Conservation (phyloP, 495 filamentous ascomycete genomes). For the Penicillium parvum region DNA sequence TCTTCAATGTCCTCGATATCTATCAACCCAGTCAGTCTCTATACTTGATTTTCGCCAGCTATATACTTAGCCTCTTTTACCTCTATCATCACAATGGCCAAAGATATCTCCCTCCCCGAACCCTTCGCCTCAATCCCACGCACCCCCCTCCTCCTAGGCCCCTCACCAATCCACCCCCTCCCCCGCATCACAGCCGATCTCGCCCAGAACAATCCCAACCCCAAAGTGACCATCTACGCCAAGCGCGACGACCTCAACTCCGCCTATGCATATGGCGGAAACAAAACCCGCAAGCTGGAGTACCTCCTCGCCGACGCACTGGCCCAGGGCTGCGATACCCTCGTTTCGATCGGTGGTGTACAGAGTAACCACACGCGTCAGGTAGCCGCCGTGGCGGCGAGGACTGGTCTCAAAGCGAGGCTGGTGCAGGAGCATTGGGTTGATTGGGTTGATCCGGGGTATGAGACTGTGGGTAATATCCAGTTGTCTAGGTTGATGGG, state of each 20-base stretch:
- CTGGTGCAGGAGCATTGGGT: slow-evolving; percentile 65
- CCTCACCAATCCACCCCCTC: slow-evolving; percentile 58
- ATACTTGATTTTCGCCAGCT: no score
- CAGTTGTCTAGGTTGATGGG: slow-evolving; percentile 60
- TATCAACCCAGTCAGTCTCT: no score
- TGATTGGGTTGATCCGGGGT: slow-evolving; percentile 46
- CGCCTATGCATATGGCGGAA: slow-evolving; percentile 58
- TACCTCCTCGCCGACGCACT: slow-evolving; percentile 55
- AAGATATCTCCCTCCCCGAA: slow-evolving; percentile 42
- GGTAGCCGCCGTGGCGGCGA: slow-evolving; percentile 54
- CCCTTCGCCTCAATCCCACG: slow-evolving; percentile 57
- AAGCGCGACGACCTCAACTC: slow-evolving; percentile 63
- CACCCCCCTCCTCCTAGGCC: slow-evolving; percentile 48
- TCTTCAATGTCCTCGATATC: no score
- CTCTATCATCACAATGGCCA: slow-evolving; percentile 1
- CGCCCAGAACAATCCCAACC: slow-evolving; percentile 30
- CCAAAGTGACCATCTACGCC: slow-evolving; percentile 49
- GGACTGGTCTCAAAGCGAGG: slow-evolving; percentile 47
- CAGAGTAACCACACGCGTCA: slow-evolving; percentile 64
- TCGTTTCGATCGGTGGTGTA: slow-evolving; percentile 60
- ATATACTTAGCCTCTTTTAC: neutral
- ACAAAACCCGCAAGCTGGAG: slow-evolving; percentile 65
- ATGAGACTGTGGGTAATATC: slow-evolving; percentile 57
- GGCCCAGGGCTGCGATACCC: slow-evolving; percentile 47
- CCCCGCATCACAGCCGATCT: slow-evolving; percentile 55